Base-by-base conservation (phyloP, 768 basidiomycete species). In the Mycena floridula region DNA sequence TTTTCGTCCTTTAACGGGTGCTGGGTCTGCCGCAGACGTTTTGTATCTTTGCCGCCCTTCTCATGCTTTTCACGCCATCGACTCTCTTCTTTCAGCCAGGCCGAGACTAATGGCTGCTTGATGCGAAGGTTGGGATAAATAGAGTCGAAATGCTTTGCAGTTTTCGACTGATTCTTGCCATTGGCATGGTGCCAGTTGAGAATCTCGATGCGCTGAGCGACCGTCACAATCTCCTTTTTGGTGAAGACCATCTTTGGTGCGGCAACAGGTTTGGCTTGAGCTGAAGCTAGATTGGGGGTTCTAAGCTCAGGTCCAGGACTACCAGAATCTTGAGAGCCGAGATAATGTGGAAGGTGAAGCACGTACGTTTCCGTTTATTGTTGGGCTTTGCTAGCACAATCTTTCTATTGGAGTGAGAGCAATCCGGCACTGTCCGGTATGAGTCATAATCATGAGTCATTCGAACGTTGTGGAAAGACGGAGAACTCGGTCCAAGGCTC, bases 101-200 rank as follows among this genome's bases (percentile, higher is more conserved):
- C 20, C 20, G 50, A 65, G 12, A 71, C 43, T 0, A 53, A 13
- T 13, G 61, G 63, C 47, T 70, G 67, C 27, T 56, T 66, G 6
- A 70, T 32, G 16, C 40, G 15, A 7, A 70, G 56, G 43, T 60
- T 61, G 0, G 59, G 66, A 53, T 65, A 70, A 9, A 58, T 52
- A 3, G 26, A 5, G 22, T 47, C 24, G 27, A 63, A 68, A 26
- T 70, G 60, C 3, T 51, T 39, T 3, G 62, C 63, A 0, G 62
- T 69, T 13, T 45, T 45, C 0, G 36, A 44, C 48, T 70, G 70
- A 27, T 59, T 66, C 38, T 52, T 32, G 3, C 61, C 55, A 43
- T 70, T 63, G 1, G 25, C 24, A 30, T 66, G 54, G 41, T 62
- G 42, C 66, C 65, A 70, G 27, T 69, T 50, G 1, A 70, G 54